Conservation (phyloP, 2,329 filamentous ascomycete species). For the Akanthomyces dipterigenus region DNA sequence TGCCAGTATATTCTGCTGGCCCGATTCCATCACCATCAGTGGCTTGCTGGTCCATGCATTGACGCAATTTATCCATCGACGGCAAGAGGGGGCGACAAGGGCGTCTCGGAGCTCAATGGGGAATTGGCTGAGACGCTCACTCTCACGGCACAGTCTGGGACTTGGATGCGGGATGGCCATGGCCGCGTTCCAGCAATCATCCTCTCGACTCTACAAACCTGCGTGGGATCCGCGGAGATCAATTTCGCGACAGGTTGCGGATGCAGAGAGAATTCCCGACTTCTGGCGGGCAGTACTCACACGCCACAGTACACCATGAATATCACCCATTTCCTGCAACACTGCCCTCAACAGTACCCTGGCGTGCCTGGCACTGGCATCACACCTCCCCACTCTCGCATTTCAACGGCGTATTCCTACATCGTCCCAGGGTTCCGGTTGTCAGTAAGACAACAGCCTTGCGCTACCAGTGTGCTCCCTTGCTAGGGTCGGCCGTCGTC, state of each 20-base stretch:
- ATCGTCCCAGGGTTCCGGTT: too few relatives aligned
- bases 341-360: too few relatives aligned
- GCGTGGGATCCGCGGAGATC: neutral
- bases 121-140: neutral
- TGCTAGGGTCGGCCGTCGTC: too few relatives aligned
- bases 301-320: too few relatives aligned
- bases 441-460: too few relatives aligned
- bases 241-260: too few relatives aligned
- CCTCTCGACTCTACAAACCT: neutral
- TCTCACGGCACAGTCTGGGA: neutral
- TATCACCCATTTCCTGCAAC: too few relatives aligned
- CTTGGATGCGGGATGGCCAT: neutral
- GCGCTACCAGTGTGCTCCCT: too few relatives aligned
- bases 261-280: too few relatives aligned
- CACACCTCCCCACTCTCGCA: neutral
- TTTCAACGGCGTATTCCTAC: neutral
- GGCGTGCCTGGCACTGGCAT: neutral
- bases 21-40: neutral
- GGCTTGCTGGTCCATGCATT: neutral
- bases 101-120: neutral
- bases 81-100: too few relatives aligned
- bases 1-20: neutral
- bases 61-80: neutral
- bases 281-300: too few relatives aligned
- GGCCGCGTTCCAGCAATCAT: neutral